Evolutionary conservation across 495 filamentous ascomycete genomes (phyloP).

Genomic region (Aspergillus avenaceus): DNA sequence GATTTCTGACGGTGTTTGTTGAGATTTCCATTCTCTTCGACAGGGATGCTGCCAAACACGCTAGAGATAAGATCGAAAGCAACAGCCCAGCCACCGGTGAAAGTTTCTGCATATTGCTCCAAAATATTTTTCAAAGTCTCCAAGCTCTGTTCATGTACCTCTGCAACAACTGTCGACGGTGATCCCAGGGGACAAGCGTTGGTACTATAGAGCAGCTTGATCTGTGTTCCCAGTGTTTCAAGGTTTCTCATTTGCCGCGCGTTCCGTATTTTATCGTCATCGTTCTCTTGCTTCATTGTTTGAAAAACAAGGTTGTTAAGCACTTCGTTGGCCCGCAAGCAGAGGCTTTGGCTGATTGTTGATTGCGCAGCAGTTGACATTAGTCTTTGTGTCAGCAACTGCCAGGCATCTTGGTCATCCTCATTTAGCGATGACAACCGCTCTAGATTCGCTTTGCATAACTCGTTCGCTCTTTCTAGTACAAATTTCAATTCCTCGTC

Average conservation of each 20-base stretch:
- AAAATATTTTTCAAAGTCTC: constrained; percentile 78
- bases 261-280: constrained; percentile 31
- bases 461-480: constrained; percentile 72
- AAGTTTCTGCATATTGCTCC: constrained; percentile 82
- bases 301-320: constrained; percentile 66
- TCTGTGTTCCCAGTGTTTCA: constrained; percentile 56
- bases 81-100: constrained; percentile 77
- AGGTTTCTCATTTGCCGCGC: constrained; percentile 68
- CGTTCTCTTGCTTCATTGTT: constrained; percentile 34
- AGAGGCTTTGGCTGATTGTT: constrained; percentile 52
- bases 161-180: constrained; percentile 55
- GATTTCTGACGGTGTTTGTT: constrained; percentile 21
- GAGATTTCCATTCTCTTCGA: constrained; percentile 17
- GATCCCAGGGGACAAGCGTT: constrained; percentile 24
- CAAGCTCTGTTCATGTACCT: constrained; percentile 77
- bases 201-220: constrained; percentile 47
- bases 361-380: constrained; percentile 58
- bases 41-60: constrained; percentile 58
- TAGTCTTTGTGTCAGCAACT: constrained; percentile 63
- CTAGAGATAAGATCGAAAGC: constrained; percentile 82
- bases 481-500: constrained; percentile 60
- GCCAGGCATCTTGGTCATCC: constrained; percentile 68
- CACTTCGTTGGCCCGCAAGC: constrained; percentile 68
- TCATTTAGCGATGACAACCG: constrained; percentile 61
- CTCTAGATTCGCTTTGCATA: constrained; percentile 73